phyloP scores from a whole-genome alignment of 2,329 filamentous ascomycete species.

The Pestalotiopsis sp. region DNA sequence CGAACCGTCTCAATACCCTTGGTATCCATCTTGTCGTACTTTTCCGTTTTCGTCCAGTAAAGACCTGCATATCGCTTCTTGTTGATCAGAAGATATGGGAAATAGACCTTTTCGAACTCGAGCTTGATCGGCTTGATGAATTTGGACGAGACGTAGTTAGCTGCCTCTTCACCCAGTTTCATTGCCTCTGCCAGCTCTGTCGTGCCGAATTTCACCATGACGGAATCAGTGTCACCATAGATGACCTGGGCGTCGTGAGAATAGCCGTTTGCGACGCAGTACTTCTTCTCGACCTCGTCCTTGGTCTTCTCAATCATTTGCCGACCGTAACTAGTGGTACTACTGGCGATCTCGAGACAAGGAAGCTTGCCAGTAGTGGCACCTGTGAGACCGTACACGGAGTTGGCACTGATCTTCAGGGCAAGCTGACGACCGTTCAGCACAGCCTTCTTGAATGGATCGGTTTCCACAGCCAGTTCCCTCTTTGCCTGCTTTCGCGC shows the following conservation, averaged over 20 bases:
- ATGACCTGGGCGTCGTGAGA: slow-evolving; percentile 94
- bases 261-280: slow-evolving; percentile 93
- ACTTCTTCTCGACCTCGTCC: slow-evolving; percentile 87
- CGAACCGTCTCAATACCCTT: slow-evolving; percentile 99
- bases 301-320: slow-evolving; percentile 99
- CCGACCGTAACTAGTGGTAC: slow-evolving; percentile 94
- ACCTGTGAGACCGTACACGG: slow-evolving; percentile 95
- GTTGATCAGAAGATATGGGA: slow-evolving; percentile 97
- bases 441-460: slow-evolving; percentile 97
- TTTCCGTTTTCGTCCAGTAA: slow-evolving; percentile 92
- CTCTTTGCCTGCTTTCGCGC: slow-evolving; percentile 95
- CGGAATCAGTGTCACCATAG: slow-evolving; percentile 98
- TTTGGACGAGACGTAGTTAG: slow-evolving; percentile 84
- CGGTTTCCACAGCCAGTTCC: slow-evolving; percentile 84
- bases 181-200: slow-evolving; percentile 85
- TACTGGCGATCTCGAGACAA: slow-evolving; percentile 92
- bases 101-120: slow-evolving; percentile 99
- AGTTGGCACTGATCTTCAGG: slow-evolving; percentile 95
- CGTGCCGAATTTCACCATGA: slow-evolving; percentile 99
- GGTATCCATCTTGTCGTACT: slow-evolving; percentile 99
- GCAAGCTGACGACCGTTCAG: slow-evolving; percentile 96
- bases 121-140: slow-evolving; percentile 98
- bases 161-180: slow-evolving; percentile 93
- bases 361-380: slow-evolving; percentile 95
- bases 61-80: slow-evolving; percentile 99